These are phyloP conservation scores for Hypoxylon sp. DNA, from an alignment of 2,329 filamentous ascomycete species.

Conservation along the genomic window DNA sequence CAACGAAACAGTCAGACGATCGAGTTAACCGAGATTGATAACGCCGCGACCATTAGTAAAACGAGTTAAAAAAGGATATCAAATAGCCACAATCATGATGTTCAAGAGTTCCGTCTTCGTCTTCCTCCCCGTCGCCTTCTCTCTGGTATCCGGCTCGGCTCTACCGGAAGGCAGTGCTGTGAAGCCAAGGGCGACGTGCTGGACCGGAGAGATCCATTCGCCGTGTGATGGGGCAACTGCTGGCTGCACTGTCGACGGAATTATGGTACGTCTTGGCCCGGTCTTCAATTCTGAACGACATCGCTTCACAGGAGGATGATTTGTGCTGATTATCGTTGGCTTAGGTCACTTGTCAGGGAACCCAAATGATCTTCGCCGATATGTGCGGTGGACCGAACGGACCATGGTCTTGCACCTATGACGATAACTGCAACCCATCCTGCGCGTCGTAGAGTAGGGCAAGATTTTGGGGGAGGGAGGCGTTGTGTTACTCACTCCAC, in stretches of 20 bases:
- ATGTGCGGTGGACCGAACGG: conserved; percentile 26
- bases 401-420: conserved; percentile 31
- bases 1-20: background rate
- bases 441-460: conserved; percentile 23
- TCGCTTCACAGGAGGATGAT: background rate
- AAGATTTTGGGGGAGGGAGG: background rate
- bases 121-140: conserved; percentile 30
- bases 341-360: conserved; percentile 39
- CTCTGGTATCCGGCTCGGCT: conserved; percentile 27
- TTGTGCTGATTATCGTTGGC: conserved; percentile 9
- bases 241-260: conserved; percentile 38
- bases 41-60: background rate
- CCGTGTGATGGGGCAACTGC: conserved; percentile 31
- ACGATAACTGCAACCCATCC: conserved; percentile 35
- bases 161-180: conserved; percentile 2
- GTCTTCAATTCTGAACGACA: background rate
- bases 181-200: conserved; percentile 27
- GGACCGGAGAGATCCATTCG: conserved; percentile 39
- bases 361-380: conserved; percentile 34
- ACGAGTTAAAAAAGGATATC: conserved; percentile 6
- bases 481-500: too few relatives aligned
- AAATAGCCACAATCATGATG: conserved; percentile 27
- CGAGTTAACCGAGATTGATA: conserved; percentile 2
- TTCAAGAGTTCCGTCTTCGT: conserved; percentile 22
- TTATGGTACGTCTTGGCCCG: conserved; percentile 31